phyloP scores from a whole-genome alignment of 2,329 filamentous ascomycete species.

The Aaosphaeria arxii region DNA sequence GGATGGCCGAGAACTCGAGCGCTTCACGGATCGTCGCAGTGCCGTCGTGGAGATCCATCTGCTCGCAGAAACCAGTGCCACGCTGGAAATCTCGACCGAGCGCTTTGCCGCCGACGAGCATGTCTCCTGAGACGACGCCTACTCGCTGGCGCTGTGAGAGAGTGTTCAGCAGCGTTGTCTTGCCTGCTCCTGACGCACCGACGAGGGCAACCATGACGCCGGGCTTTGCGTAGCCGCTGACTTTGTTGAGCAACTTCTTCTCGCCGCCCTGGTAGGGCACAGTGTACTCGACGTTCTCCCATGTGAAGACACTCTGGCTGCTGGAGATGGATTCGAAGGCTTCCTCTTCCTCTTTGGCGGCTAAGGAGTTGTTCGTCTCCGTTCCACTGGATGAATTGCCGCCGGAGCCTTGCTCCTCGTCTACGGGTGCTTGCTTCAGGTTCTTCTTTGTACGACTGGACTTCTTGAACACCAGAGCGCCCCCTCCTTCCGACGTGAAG shows the following conservation, averaged over 20 bases:
- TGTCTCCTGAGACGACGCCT: constrained; percentile 64
- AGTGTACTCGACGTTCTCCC: constrained; percentile 57
- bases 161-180: constrained; percentile 79
- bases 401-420: constrained; percentile 55
- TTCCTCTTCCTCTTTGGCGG: constrained; percentile 24
- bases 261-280: constrained; percentile 66
- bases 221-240: constrained; percentile 76
- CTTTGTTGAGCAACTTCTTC: constrained; percentile 63
- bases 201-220: constrained; percentile 78
- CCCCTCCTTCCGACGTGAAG: constrained; percentile 62
- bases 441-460: constrained; percentile 59
- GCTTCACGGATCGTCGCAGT: constrained; percentile 67
- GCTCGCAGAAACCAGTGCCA: constrained; percentile 68
- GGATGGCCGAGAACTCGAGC: constrained; percentile 65
- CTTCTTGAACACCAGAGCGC: constrained; percentile 69
- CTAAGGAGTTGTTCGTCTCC: constrained; percentile 16
- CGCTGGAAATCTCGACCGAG: constrained; percentile 64
- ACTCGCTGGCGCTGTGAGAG: constrained; percentile 68
- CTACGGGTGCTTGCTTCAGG: constrained; percentile 46
- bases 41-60: constrained; percentile 68
- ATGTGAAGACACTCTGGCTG: constrained; percentile 38
- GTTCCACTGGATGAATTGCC: constrained; percentile 22
- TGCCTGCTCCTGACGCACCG: constrained; percentile 78
- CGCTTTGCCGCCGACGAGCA: constrained; percentile 66
- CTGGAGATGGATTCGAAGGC: constrained; percentile 34